Evolutionary conservation across 169 alveolate genomes (phyloP), one percentile per base, ranked within the genome.

Genomic region (Plasmodium ovale): DNA sequence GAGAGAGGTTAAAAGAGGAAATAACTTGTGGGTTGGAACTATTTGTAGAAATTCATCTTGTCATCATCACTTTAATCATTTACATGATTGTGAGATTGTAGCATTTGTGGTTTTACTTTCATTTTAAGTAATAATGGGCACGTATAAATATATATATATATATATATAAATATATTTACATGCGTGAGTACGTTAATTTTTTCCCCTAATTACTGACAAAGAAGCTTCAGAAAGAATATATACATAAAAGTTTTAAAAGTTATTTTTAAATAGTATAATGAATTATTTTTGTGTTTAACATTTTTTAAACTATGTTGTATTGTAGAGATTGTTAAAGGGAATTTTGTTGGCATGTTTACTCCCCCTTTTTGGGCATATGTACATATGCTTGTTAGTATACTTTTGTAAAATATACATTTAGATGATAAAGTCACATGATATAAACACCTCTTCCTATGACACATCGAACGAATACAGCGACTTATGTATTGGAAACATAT

Each of bases 401-500:
- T 2, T 59, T 59, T 59, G 12, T 59, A 47, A 47, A 47, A 4
- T 47, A 47, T 47, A 47, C 19, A 47, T 47, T 68, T 68, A 68
- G 79, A 77, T 77, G 88, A 42, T 64, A 44, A 77, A 59, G 23
- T 35, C 68, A n/a, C 47, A 60, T 67, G 74, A 77, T 54, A 44
- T 77, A 77, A 77, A 77, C 65, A 5, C 56, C 37, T 35, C 53
- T 23, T 35, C 88, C 31, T 60, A 60, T 77, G 88, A 77, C 67
- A 64, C 49, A 77, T 27, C 73, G 39, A 47, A 25, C 47, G 77
- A 62, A 7, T 77, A 64, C 42, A 59, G 29, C 65, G 54, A 77
- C 47, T 47, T 62, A 27, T 77, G 27, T 65, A 77, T 77, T 60
- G 88, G 68, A 49, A 77, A 77, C 29, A 77, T 77, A 77, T 77